Percentiles rank a stretch among this genome's conserved stretches.
phyloP scores from a whole-genome alignment of 305 asterid species.

The Salvia sclarea region DNA sequence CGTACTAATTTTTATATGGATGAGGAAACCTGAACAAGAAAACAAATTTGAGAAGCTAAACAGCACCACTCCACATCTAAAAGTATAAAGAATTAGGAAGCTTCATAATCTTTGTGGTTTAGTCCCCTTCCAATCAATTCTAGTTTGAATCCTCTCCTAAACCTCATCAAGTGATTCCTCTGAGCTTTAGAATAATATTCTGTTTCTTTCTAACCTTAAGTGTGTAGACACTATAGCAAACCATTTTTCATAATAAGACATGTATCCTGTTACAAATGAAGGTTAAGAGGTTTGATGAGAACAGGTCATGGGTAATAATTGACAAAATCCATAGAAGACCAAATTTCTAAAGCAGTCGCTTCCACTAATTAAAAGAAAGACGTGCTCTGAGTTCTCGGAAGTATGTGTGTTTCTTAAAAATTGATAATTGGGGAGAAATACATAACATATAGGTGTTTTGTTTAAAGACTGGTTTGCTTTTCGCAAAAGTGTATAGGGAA shows the following conservation, averaged over 20 bases:
- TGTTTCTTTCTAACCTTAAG: not conserved
- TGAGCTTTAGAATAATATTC: too few relatives aligned
- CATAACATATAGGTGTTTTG: constrained; percentile 4
- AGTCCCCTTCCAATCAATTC: not conserved
- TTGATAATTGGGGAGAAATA: constrained; percentile 20
- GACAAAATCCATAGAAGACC: not conserved
- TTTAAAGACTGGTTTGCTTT: not conserved
- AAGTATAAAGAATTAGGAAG: not conserved
- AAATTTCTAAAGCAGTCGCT: not conserved
- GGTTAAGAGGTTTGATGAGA: not conserved
- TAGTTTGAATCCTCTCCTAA: not conserved
- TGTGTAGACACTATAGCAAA: not conserved
- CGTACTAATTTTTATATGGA: not conserved
- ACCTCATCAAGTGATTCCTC: not conserved
- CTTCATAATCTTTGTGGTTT: not conserved
- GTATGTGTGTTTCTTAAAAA: not conserved
- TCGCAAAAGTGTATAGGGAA: not conserved
- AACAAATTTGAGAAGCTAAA: not conserved
- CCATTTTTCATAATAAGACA: not conserved
- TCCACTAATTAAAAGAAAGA: not conserved
- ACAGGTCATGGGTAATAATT: not conserved
- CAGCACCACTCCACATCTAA: not conserved
- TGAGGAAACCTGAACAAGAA: not conserved
- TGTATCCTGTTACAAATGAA: not conserved
- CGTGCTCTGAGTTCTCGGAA: not conserved